Evolutionary conservation across 768 basidiomycete genomes (phyloP).

Genomic region (Leucosporidium yakuticum): DNA sequence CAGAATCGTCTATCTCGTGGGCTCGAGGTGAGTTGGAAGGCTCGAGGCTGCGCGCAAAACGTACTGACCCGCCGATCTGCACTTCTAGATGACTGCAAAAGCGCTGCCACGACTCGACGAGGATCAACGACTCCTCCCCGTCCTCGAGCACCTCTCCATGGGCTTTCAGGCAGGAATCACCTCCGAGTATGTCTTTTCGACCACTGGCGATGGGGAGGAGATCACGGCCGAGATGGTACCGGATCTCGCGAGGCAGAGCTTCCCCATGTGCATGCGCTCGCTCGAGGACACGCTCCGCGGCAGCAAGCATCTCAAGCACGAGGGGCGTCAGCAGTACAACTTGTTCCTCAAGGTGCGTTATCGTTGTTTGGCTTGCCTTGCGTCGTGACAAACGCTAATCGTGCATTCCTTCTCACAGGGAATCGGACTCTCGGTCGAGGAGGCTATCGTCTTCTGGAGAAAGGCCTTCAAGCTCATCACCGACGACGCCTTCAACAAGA

Average conservation of each 20-base stretch:
- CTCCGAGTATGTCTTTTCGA: conserved; percentile 65
- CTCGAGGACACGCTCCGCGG: conserved; percentile 70
- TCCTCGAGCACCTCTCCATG: conserved; percentile 83
- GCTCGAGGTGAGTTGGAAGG: conserved; percentile 57
- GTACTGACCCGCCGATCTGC: not conserved
- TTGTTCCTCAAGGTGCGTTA: conserved; percentile 83
- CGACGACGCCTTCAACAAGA: conserved; percentile 96
- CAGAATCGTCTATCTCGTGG: conserved; percentile 62
- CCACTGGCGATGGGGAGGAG: conserved; percentile 54
- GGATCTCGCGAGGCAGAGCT: conserved; percentile 75
- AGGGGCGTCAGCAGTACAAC: conserved; percentile 81
- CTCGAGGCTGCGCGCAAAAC: not conserved
- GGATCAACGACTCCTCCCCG: conserved; percentile 80
- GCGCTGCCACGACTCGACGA: conserved; percentile 86
- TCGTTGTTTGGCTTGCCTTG: not conserved
- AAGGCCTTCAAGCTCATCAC: conserved; percentile 69
- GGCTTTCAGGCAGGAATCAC: conserved; percentile 88
- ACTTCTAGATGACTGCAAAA: conserved; percentile 67
- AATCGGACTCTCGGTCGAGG: conserved; percentile 85
- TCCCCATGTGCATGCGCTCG: conserved; percentile 91
- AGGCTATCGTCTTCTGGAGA: conserved; percentile 88
- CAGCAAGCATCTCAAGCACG: conserved; percentile 86
- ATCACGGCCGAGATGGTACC: conserved; percentile 94
- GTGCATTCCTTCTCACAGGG: conserved; percentile 52
- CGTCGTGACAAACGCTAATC: not conserved